Evolutionary conservation across 2,329 filamentous ascomycete genomes (phyloP).

Genomic region (Neurospora crassa): DNA sequence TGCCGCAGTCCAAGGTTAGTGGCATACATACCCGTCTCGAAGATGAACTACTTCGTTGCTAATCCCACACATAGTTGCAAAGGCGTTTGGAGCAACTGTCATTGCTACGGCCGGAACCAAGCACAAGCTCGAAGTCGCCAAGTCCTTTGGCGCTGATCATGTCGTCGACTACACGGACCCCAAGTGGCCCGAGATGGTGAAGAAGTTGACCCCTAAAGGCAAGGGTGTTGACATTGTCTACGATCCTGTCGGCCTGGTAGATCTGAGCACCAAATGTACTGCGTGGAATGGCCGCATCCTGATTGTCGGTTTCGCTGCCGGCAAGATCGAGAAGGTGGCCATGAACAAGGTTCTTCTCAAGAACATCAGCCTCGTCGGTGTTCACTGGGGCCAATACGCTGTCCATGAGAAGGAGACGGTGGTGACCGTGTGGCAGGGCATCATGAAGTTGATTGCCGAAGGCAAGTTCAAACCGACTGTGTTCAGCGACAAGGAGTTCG

Average conservation of each 20-base stretch:
- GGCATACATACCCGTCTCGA: background rate
- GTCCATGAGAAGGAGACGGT: conserved; percentile 63
- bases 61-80: conserved; percentile 49
- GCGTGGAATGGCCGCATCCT: conserved; percentile 87
- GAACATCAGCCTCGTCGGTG: conserved; percentile 81
- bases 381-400: conserved; percentile 86
- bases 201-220: conserved; percentile 64
- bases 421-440: conserved; percentile 67
- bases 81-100: conserved; percentile 85
- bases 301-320: conserved; percentile 82
- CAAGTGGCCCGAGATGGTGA: conserved; percentile 59
- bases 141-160: conserved; percentile 75
- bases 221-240: conserved; percentile 84
- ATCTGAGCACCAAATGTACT: conserved; percentile 79
- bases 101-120: conserved; percentile 79
- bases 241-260: conserved; percentile 86
- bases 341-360: conserved; percentile 89
- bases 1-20: conserved; percentile 68
- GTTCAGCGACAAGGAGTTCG: conserved; percentile 73
- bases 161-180: conserved; percentile 64
- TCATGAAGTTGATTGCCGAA: conserved; percentile 66
- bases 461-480: conserved; percentile 76
- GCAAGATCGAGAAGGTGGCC: conserved; percentile 80
- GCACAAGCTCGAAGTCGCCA: conserved; percentile 72
- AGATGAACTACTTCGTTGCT: background rate